These are phyloP conservation scores for Spizellomyces sp. DNA, from an alignment of 192 early-diverging fungal species.

Conservation along the genomic window DNA sequence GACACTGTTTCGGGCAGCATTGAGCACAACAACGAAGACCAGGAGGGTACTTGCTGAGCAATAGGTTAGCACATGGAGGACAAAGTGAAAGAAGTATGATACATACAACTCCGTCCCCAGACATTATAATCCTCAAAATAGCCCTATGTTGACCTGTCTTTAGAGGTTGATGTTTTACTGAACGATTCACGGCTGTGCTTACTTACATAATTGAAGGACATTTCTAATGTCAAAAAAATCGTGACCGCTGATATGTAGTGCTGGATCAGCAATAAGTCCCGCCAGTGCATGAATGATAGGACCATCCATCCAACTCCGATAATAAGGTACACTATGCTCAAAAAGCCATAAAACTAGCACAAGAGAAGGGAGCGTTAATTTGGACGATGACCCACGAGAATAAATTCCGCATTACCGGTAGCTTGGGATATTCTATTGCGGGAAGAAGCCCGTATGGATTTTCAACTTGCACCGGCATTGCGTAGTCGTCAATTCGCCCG, in stretches of 20 bases:
- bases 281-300: constrained; percentile 78
- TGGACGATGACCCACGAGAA: constrained; percentile 15
- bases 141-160: constrained; percentile 9
- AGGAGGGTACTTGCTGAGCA: constrained; percentile 61
- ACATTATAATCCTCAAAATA: constrained; percentile 52
- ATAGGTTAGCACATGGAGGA: constrained; percentile 7
- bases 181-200: neutral
- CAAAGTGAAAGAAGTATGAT: neutral
- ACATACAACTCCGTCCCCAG: constrained; percentile 34
- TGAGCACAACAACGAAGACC: constrained; percentile 75
- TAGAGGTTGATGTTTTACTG: constrained; percentile 1
- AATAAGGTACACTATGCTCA: constrained; percentile 72
- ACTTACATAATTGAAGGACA: constrained; percentile 88
- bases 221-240: constrained; percentile 84
- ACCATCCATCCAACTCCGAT: constrained; percentile 80
- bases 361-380: neutral
- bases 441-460: constrained; percentile 86
- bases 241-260: constrained; percentile 86
- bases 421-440: constrained; percentile 85
- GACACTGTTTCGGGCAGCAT: constrained; percentile 87
- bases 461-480: constrained; percentile 64
- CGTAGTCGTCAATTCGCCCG: constrained; percentile 32
- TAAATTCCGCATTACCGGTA: constrained; percentile 41
- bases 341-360: constrained; percentile 71
- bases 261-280: constrained; percentile 90